These are phyloP conservation scores for Chlorella sp. DNA, from an alignment of 139 green algal species.

Conservation along the genomic window DNA sequence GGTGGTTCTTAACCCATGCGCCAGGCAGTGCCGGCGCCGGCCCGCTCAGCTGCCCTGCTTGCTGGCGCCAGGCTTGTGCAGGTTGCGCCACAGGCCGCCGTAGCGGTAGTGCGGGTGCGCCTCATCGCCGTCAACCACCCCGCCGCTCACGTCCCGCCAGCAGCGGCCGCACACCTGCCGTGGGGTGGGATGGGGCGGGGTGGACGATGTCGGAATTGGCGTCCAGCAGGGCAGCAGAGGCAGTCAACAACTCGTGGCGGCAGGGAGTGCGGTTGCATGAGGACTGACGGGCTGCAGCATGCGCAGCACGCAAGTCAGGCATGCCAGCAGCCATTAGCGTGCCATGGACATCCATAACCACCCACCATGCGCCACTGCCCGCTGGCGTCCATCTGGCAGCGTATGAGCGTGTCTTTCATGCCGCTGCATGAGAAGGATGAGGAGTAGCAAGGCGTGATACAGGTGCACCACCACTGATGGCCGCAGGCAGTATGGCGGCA, in stretches of 20 bases:
- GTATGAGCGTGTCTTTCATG: conserved; percentile 45
- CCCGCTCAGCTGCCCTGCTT: too few species aligned
- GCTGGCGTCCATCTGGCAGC: conserved; percentile 5
- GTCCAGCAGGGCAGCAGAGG: conserved; percentile 45
- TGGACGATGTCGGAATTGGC: too few species aligned
- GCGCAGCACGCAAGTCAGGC: too few species aligned
- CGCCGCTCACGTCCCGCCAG: conserved; percentile 52
- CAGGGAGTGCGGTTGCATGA: too few species aligned
- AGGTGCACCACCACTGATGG: too few species aligned
- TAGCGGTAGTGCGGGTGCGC: conserved; percentile 56
- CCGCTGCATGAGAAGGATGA: not conserved
- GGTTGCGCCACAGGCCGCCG: conserved; percentile 31
- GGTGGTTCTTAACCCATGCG: too few species aligned
- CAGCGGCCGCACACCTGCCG: conserved; percentile 59
- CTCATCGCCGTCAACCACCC: conserved; percentile 51
- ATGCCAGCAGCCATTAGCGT: too few species aligned
- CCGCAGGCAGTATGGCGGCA: too few species aligned
- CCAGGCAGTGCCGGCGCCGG: too few species aligned
- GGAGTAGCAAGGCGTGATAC: too few species aligned
- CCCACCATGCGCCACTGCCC: conserved; percentile 3
- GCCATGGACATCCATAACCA: too few species aligned
- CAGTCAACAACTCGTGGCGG: not conserved
- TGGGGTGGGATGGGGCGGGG: not conserved
- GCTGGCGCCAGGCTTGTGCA: not conserved
- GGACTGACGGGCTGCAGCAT: too few species aligned